Percentiles rank a stretch among this genome's conserved stretches.
phyloP scores from a whole-genome alignment of 2,329 filamentous ascomycete species.

The Beauveria australis region DNA sequence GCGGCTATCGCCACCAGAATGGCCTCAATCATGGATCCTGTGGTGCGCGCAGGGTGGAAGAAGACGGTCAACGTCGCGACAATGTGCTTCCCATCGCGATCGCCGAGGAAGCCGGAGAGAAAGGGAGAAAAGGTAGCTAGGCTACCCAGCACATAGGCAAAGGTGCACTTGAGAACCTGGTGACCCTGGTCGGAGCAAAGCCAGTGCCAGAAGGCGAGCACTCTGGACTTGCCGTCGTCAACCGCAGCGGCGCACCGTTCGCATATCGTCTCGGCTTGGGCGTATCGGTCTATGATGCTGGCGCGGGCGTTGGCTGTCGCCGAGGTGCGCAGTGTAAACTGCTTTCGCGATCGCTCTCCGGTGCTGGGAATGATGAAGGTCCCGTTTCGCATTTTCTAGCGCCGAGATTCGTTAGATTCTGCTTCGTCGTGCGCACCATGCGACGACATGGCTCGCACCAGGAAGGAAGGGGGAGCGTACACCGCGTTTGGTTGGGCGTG shows the following conservation, averaged over 20 bases:
- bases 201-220: conserved; percentile 46
- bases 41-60: conserved; percentile 81
- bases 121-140: conserved; percentile 74
- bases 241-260: conserved; percentile 12
- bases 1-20: conserved; percentile 68
- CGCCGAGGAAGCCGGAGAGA: conserved; percentile 65
- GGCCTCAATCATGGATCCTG: conserved; percentile 85
- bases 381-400: conserved; percentile 67
- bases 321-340: conserved; percentile 64
- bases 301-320: conserved; percentile 21
- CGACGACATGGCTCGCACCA: not conserved
- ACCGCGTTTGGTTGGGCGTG: conserved; percentile 6
- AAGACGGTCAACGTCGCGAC: conserved; percentile 92
- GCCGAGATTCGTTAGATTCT: not conserved
- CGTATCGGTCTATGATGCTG: conserved; percentile 11
- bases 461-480: not conserved
- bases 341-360: conserved; percentile 72
- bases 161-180: conserved; percentile 79
- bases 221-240: conserved; percentile 22
- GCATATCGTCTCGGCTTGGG: conserved; percentile 13
- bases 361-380: conserved; percentile 82
- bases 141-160: conserved; percentile 82
- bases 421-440: no score
- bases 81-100: conserved; percentile 86
- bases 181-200: conserved; percentile 64